These are phyloP conservation scores for Nothophaeocryptopus gaeumannii DNA, from an alignment of 2,329 filamentous ascomycete species.

Conservation along the genomic window DNA sequence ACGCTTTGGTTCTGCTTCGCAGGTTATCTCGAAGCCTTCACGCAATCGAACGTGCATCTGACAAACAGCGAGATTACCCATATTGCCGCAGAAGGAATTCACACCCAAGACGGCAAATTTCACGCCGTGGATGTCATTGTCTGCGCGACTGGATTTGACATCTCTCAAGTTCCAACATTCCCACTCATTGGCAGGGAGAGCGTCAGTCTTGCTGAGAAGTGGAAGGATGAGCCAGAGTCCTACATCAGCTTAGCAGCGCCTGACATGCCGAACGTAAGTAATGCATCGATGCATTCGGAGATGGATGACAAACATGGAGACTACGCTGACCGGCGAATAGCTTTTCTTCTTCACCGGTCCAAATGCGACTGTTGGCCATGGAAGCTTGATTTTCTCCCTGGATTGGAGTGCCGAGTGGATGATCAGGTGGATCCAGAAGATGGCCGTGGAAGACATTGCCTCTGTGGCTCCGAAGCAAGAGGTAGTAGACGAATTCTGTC, in stretches of 20 bases:
- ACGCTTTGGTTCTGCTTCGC: conserved; percentile 40
- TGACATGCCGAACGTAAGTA: conserved; percentile 31
- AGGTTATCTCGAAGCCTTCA: conserved; percentile 51
- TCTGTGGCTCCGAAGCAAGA: conserved; percentile 24
- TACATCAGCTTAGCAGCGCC: conserved; percentile 30
- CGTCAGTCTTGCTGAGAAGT: conserved; percentile 27
- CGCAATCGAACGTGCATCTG: conserved; percentile 45
- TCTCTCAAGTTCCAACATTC: conserved; percentile 36
- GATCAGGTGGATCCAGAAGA: conserved; percentile 39
- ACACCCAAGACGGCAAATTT: conserved; percentile 37
- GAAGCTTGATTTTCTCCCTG: conserved; percentile 23
- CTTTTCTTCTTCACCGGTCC: conserved; percentile 28
- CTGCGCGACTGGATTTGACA: conserved; percentile 42
- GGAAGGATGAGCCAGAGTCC: conserved; percentile 28
- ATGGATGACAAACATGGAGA: too few species aligned
- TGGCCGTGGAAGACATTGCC: conserved; percentile 24
- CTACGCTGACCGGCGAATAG: not conserved
- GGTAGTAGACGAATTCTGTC: conserved; percentile 24
- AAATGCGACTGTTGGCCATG: conserved; percentile 24
- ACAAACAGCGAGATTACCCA: conserved; percentile 40
- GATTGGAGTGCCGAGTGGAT: conserved; percentile 44
- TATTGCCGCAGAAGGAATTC: conserved; percentile 39
- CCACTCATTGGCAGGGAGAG: conserved; percentile 38
- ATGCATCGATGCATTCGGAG: not conserved
- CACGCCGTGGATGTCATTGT: conserved; percentile 49